These are phyloP conservation scores for Aspergillus fumigatus DNA, from an alignment of 2,329 filamentous ascomycete genomes.

Conservation along the genomic window DNA sequence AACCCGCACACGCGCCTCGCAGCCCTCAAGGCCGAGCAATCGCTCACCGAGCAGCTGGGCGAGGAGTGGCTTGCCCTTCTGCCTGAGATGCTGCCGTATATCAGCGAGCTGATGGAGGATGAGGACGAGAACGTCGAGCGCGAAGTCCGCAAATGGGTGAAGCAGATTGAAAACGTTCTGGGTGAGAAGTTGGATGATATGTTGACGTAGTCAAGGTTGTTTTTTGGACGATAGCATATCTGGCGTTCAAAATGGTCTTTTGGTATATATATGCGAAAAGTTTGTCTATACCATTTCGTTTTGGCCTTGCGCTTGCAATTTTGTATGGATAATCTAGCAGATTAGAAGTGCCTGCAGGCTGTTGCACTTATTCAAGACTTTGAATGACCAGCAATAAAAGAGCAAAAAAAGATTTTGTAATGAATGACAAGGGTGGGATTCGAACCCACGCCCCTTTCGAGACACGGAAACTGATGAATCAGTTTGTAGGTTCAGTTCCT, in stretches of 20 bases:
- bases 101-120: slow-evolving; percentile 93
- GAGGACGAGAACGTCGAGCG: slow-evolving; percentile 90
- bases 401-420: neutral
- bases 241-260: neutral
- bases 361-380: too few relatives aligned
- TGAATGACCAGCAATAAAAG: neutral
- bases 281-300: neutral
- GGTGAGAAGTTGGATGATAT: slow-evolving; percentile 90
- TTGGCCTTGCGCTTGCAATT: neutral
- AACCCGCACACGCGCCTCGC: slow-evolving; percentile 69
- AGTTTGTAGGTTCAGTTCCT: neutral
- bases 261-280: neutral
- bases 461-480: neutral
- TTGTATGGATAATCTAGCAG: too few relatives aligned
- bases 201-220: slow-evolving; percentile 60
- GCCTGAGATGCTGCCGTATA: slow-evolving; percentile 93
- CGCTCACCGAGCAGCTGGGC: slow-evolving; percentile 72
- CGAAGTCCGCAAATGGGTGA: slow-evolving; percentile 86
- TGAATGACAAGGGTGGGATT: neutral
- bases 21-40: slow-evolving; percentile 76
- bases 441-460: neutral
- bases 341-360: too few relatives aligned
- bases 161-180: slow-evolving; percentile 79
- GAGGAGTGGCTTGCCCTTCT: slow-evolving; percentile 91
- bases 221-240: neutral